These are phyloP conservation scores for Pleoardoris graminearum DNA, from an alignment of 2,329 filamentous ascomycete genomes.

Conservation along the genomic window DNA sequence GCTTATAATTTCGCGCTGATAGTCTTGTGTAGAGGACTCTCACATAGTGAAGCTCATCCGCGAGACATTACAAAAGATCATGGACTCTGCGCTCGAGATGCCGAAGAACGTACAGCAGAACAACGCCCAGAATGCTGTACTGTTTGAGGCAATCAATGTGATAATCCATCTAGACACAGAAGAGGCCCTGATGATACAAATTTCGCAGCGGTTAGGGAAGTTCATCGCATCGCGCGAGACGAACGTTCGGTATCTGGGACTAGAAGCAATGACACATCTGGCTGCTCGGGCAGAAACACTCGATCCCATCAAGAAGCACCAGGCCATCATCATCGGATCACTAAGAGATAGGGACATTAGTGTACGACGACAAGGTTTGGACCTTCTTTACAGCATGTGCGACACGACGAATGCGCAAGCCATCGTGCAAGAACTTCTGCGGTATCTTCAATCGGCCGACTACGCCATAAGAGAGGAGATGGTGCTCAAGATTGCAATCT, in stretches of 20 bases:
- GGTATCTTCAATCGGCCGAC: conserved; percentile 94
- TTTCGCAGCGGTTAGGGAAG: conserved; percentile 85
- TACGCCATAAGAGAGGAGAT: conserved; percentile 99
- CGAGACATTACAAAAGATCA: conserved; percentile 85
- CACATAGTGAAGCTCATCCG: conserved; percentile 90
- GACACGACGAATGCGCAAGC: conserved; percentile 91
- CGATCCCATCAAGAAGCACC: conserved; percentile 97
- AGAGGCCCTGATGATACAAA: conserved; percentile 91
- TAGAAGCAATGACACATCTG: conserved; percentile 98
- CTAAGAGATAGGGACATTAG: conserved; percentile 96
- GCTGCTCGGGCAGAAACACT: conserved; percentile 91
- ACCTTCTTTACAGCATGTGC: conserved; percentile 99
- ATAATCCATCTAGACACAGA: conserved; percentile 98
- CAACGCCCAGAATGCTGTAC: conserved; percentile 95
- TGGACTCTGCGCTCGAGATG: conserved; percentile 88
- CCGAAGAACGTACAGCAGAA: conserved; percentile 99
- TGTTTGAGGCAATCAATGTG: conserved; percentile 98
- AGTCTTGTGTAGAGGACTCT: conserved; percentile 71
- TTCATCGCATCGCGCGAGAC: conserved; percentile 98
- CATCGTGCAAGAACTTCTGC: conserved; percentile 90
- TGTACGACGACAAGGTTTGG: conserved; percentile 90
- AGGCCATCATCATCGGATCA: conserved; percentile 92
- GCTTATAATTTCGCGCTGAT: too few relatives aligned
- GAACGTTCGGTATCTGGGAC: conserved; percentile 91
- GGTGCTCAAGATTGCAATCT: conserved; percentile 97